A percentile compares a stretch with the other conserved stretches of the same genome.
phyloP scores from a whole-genome alignment of 176 grass and related monocot species.

The Lolium perenne region DNA sequence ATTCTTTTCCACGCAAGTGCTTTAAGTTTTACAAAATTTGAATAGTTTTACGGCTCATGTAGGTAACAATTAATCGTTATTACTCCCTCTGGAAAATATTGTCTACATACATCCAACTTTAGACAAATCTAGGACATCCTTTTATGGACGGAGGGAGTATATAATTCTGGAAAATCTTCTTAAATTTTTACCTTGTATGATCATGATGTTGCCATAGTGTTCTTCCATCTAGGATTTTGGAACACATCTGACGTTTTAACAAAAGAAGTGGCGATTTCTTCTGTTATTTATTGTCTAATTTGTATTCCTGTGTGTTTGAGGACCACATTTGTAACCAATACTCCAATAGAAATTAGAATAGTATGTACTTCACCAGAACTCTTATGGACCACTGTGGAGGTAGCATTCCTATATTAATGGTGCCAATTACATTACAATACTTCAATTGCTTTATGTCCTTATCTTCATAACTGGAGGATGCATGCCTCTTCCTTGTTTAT shows the following conservation, averaged over 20 bases:
- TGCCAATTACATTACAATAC: not conserved
- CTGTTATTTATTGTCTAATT: slow-evolving; percentile 27
- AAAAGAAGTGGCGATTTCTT: not conserved
- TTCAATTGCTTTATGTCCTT: slow-evolving; percentile 22
- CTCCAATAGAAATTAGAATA: slow-evolving; percentile 4
- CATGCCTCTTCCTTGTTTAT: slow-evolving; percentile 25
- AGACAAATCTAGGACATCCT: too few relatives aligned
- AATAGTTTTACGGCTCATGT: not conserved
- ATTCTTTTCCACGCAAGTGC: not conserved
- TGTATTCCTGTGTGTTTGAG: not conserved
- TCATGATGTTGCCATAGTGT: not conserved
- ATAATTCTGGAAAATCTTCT: not conserved
- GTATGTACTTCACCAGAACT: not conserved
- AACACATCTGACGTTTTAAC: slow-evolving; percentile 10
- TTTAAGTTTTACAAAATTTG: slow-evolving; percentile 4
- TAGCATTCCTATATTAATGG: slow-evolving; percentile 12
- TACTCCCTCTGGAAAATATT: too few relatives aligned
- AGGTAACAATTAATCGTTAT: not conserved
- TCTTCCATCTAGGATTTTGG: not conserved
- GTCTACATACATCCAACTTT: too few relatives aligned
- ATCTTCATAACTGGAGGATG: slow-evolving; percentile 19
- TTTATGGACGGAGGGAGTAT: not conserved
- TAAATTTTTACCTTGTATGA: slow-evolving; percentile 7
- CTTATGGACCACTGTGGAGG: not conserved
- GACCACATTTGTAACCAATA: not conserved